Base-by-base conservation (phyloP, 169 alveolate genomes). In the Fabrea salina region DNA sequence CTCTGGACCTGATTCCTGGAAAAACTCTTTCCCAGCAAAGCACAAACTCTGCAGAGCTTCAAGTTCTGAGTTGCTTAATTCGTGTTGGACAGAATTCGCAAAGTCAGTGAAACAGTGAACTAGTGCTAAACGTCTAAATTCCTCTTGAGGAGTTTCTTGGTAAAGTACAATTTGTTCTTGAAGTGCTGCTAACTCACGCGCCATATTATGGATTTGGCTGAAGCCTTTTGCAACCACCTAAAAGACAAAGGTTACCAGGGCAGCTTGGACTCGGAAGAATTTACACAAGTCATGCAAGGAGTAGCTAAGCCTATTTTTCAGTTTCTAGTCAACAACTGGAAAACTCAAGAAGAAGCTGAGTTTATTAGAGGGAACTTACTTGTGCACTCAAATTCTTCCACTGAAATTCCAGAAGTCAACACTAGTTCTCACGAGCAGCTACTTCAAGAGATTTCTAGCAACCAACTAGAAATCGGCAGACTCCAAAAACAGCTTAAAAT, bases 221-320 rank as follows among this genome's bases (percentile, higher is more conserved):
- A 25, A 47, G 56, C 16, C 19, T 25, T 47, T n/a, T 47, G 56
- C 56, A 47, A 47, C 56, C 56, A 47, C 19, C 0, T 47, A 47
- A 47, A 47, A 25, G 19, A n/a, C 16, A 2, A n/a, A 16, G 66
- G 66, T 35, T 61, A 61, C 3, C 44, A 19, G 0, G 53, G 32
- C 32, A 51, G 39, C 11, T 16, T 61, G n/a, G 25, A 3, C 3
- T 0, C 32, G 2, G n/a, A 25, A n/a, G 74, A 61, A 16, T n/a
- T 61, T 37, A 16, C 43, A 61, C 74, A 61, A 4, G 74, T 37
- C 25, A 11, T 16, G 32, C 74, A 61, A 61, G 74, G 74, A 16
- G 74, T 61, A 1, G 50, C 50, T 2, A 25, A 37, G n/a, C 74
- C 74, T 13, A 61, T 61, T 61, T 13, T 61, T 61, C 74, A 61